Percentiles rank a stretch among this genome's conserved stretches.
These are phyloP conservation scores for Zangia roseola DNA, from an alignment of 768 basidiomycete genomes.

Conservation along the genomic window DNA sequence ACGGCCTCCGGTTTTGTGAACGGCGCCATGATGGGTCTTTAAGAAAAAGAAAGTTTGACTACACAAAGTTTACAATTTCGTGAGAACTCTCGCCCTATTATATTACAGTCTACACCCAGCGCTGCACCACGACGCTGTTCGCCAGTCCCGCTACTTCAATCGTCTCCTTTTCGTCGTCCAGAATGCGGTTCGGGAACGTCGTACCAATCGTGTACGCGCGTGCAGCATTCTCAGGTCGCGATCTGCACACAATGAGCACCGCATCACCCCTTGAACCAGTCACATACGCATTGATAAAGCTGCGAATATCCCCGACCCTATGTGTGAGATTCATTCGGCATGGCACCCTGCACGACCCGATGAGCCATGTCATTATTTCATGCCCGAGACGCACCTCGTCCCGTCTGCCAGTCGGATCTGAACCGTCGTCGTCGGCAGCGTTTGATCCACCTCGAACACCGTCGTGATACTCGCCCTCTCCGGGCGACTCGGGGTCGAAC, in stretches of 20 bases:
- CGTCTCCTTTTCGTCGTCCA: constrained; percentile 64
- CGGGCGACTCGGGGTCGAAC: constrained; percentile 10
- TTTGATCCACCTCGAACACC: constrained; percentile 80
- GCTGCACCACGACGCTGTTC: constrained; percentile 85
- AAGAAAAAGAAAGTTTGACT: neutral
- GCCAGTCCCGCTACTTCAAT: constrained; percentile 70
- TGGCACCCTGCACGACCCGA: constrained; percentile 53
- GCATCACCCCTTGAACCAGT: neutral
- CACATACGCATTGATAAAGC: constrained; percentile 88
- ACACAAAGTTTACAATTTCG: neutral
- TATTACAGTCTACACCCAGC: constrained; percentile 56
- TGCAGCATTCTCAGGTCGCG: constrained; percentile 62
- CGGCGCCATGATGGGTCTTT: constrained; percentile 61
- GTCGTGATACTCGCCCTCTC: constrained; percentile 44
- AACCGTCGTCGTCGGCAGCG: constrained; percentile 79
- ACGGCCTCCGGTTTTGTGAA: constrained; percentile 90
- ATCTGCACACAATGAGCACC: constrained; percentile 39
- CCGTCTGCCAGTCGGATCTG: constrained; percentile 93
- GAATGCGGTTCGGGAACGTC: constrained; percentile 79
- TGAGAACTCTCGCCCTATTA: constrained; percentile 21
- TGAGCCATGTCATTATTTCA: neutral
- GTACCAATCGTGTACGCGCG: constrained; percentile 78
- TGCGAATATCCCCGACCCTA: constrained; percentile 80
- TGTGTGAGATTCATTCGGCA: constrained; percentile 89
- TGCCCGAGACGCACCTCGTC: constrained; percentile 56